phyloP scores from a whole-genome alignment of 2,329 filamentous ascomycete genomes.

The Colletotrichum siamense region DNA sequence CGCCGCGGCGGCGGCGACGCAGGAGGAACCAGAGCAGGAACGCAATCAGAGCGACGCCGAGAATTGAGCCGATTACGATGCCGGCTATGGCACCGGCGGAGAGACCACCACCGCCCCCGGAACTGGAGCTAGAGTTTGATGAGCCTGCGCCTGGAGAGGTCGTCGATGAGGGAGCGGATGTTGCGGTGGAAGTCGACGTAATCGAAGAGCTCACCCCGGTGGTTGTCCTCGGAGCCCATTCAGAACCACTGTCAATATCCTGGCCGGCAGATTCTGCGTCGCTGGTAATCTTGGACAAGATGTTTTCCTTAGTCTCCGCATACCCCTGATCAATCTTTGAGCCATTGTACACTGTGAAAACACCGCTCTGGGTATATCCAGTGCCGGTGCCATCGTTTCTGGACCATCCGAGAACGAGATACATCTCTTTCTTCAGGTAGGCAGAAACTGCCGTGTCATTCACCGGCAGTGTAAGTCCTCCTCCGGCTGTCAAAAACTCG shows the following conservation, averaged over 20 bases:
- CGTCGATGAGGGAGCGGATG: neutral
- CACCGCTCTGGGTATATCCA: neutral
- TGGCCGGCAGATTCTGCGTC: neutral
- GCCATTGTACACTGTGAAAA: neutral
- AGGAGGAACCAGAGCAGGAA: constrained; percentile 48
- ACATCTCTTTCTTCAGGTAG: neutral
- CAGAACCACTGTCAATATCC: neutral
- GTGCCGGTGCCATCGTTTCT: neutral
- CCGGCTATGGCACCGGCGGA: constrained; percentile 50
- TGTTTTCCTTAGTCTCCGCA: neutral
- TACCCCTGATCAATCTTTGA: neutral
- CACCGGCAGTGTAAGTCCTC: neutral
- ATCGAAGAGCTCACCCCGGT: neutral
- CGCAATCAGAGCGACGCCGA: constrained; percentile 43
- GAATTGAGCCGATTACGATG: constrained; percentile 48
- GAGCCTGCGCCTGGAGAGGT: neutral
- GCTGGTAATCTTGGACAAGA: neutral
- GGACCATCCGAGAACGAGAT: neutral
- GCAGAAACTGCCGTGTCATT: neutral
- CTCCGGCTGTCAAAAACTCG: neutral
- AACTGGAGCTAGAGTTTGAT: neutral
- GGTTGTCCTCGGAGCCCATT: neutral
- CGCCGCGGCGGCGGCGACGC: constrained; percentile 38
- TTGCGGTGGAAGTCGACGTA: neutral
- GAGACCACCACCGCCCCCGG: constrained; percentile 30